Base-by-base conservation (phyloP, 2,329 filamentous ascomycete genomes). In the Pestalotiopsis sp. region DNA sequence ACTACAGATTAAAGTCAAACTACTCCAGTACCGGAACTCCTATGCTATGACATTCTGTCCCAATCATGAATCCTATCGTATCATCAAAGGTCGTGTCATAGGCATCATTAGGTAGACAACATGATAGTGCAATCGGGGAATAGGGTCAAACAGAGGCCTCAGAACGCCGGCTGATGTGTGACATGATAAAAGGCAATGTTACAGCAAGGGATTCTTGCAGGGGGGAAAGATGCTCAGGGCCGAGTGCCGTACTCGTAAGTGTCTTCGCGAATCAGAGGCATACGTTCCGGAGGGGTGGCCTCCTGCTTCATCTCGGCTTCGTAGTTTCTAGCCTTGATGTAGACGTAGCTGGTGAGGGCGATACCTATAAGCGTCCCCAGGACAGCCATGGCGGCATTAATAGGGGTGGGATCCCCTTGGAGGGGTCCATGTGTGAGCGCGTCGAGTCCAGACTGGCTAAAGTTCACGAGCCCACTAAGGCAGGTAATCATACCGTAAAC, bases 401-500 rank as follows among this genome's bases (percentile, higher is more conserved):
- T 85, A 0, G 90, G 89, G 0, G 90, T 82, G 0, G 92, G 91
- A 74, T 93, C 82, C 27, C 87, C 85, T 9, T 83, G 72, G 70
- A 93, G 91, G 0, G 82, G 80, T 3, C 85, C 84, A 73, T 93
- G 90, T 0, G 91, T 92, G 23, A 92, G 79, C 0, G 89, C 86
- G 74, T 94, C 92, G 56, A 95, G 82, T 0, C 86, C 91, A 0
- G 89, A 88, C 78, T 94, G 92, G 0, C 86, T 82, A 76, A 94
- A 91, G 76, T 93, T 93, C 70, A 92, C 85, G 0, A 94, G 73
- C 2, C 92, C 92, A 0, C 92, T 91, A 4, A 92, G 78, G 75
- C 91, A 93, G 66, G 93, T 93, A 68, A 94, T 88, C 3, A 92
- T 85, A 14, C 92, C 92, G 76, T 94, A 94, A 14, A 95, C 91